Base-by-base conservation (phyloP, 495 filamentous ascomycete species). In the Penicillium canariense region DNA sequence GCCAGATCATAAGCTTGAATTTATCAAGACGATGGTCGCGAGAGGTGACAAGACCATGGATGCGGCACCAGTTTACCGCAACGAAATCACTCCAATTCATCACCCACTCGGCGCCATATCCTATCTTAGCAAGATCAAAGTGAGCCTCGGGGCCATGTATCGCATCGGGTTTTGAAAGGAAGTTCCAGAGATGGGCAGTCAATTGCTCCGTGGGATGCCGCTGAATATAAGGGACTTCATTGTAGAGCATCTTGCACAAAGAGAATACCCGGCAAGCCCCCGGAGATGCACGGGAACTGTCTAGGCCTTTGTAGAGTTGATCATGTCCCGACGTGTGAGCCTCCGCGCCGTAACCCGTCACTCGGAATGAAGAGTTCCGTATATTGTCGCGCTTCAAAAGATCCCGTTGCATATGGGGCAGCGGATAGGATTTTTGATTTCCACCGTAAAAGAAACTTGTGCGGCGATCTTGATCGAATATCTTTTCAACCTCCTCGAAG, bases 281-380 rank as follows among this genome's bases (percentile, higher is more conserved):
- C n/a, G 35, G 35, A 5, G 35, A 38, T 5, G 5, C 5, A 14
- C 35, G 35, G n/a, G 5, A 6, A 14, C 5, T 14, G 35, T 38
- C 35, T 4, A 5, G 35, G 35, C 35, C n/a, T 38, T 5, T 14
- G 35, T 38, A 38, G 15, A 4, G 35, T 5, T 14, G 12, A 14
- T 38, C 35, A n/a, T 38, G 35, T 14, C n/a, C n/a, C 12, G 5
- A 4, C n/a, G 35, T 38, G 35, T 38, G 39, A 10, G 63, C 43
- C 55, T 85, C 83, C 0, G 79, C 79, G 9, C 83, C 84, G 56
- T 81, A 87, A 0, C 71, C 75, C 12, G 68, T 60, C 1, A 79
- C 66, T 14, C 73, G 73, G 58, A 81, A 81, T 0, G 57, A 59
- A 0, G 81, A 71, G 27, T 74, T 72, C 4, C 83, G 72, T 52